Conservation (phyloP, 495 filamentous ascomycete genomes). For the Aspergillus leporis region DNA sequence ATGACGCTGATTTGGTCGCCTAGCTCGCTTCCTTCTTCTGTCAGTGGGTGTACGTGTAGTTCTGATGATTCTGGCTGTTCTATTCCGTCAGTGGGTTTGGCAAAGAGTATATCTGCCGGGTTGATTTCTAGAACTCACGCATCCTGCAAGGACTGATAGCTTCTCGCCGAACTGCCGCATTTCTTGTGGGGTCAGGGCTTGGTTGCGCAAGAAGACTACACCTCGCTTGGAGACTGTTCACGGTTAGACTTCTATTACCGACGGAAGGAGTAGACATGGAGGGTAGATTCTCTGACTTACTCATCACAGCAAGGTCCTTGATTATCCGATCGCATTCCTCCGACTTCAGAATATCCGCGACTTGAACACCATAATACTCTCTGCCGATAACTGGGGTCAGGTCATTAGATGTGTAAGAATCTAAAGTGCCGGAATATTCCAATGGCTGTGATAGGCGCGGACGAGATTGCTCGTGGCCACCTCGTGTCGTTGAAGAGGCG, state of each 20-base stretch:
- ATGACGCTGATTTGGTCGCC: slow-evolving; percentile 42
- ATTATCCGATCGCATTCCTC: slow-evolving; percentile 53
- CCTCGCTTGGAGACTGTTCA: slow-evolving; percentile 66
- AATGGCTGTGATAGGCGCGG: slow-evolving; percentile 35
- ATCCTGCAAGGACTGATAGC: slow-evolving; percentile 25
- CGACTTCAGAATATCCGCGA: slow-evolving; percentile 53
- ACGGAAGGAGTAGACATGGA: not conserved
- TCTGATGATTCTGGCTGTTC: slow-evolving; percentile 56
- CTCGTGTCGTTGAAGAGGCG: slow-evolving; percentile 14
- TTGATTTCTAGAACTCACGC: slow-evolving; percentile 58
- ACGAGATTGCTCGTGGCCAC: slow-evolving; percentile 23
- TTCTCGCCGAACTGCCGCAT: slow-evolving; percentile 29
- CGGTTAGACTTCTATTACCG: not conserved
- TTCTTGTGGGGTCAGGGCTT: slow-evolving; percentile 59
- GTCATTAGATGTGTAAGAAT: slow-evolving; percentile 52
- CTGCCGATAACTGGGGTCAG: slow-evolving; percentile 61
- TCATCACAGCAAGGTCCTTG: slow-evolving; percentile 59
- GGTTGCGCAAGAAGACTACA: slow-evolving; percentile 72
- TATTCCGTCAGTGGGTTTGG: slow-evolving; percentile 17
- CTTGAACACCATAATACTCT: slow-evolving; percentile 55
- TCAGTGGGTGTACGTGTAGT: slow-evolving; percentile 69
- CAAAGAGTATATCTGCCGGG: slow-evolving; percentile 9
- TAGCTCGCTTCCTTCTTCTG: slow-evolving; percentile 36
- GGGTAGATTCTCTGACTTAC: slow-evolving; percentile 43
- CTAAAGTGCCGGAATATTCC: slow-evolving; percentile 49